These are phyloP conservation scores for Heterobasidion occidentale DNA, from an alignment of 1,284 basidiomycete species.

Conservation along the genomic window DNA sequence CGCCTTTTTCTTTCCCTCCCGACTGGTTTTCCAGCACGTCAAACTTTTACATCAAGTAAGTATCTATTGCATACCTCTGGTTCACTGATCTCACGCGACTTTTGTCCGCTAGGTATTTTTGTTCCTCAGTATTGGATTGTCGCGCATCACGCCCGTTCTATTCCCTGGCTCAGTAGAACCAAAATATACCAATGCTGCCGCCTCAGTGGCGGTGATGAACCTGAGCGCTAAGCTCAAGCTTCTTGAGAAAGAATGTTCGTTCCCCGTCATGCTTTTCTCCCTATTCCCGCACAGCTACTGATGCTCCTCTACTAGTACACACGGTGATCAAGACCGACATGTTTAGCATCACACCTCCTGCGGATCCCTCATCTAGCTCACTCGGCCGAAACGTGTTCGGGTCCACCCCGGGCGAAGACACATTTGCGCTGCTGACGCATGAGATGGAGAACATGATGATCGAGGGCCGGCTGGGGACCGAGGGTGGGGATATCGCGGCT, in stretches of 20 bases:
- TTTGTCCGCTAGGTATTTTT: conserved; percentile 44
- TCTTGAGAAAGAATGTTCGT: conserved; percentile 35
- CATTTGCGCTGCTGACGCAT: conserved; percentile 29
- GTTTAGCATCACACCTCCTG: not conserved
- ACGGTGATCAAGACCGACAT: conserved; percentile 3
- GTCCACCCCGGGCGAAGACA: conserved; percentile 20
- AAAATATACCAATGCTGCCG: conserved; percentile 1
- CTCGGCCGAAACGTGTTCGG: conserved; percentile 16
- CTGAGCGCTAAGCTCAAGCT: conserved; percentile 25
- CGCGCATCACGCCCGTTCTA: conserved; percentile 57
- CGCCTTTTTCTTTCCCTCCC: conserved; percentile 48
- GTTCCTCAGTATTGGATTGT: conserved; percentile 62
- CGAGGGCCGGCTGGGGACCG: conserved; percentile 39
- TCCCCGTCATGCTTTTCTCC: not conserved
- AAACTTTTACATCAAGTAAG: conserved; percentile 52
- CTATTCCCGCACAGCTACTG: not conserved
- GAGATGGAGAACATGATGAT: conserved; percentile 62
- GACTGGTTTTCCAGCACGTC: conserved; percentile 67
- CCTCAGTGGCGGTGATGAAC: conserved; percentile 18
- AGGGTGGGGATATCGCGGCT: not conserved
- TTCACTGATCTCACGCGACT: not conserved
- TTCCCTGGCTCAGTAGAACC: conserved; percentile 28
- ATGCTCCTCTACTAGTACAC: not conserved
- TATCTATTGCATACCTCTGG: not conserved
- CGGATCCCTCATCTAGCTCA: not conserved